Base-by-base conservation (phyloP, 352 stramenopile species). In the Globisporangium nagaii region DNA sequence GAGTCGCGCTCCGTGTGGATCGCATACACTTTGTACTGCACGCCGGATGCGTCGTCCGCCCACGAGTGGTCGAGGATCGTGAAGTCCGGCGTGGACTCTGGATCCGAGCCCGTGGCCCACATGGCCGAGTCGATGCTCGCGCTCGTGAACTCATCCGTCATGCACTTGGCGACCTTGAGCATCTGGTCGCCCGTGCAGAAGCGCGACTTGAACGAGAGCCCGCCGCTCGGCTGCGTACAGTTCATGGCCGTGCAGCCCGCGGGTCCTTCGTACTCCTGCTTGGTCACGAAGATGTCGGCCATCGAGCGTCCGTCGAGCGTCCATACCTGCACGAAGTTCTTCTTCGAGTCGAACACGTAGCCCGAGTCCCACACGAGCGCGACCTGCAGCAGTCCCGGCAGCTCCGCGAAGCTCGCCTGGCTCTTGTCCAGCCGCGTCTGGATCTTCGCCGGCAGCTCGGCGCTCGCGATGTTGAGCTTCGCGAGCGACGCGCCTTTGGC, bases 321-420 rank as follows among this genome's bases (percentile, higher is more conserved):
- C 37, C 71, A 60, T 10, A 79, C 56, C 22, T 45, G 48, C 25
- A 58, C 56, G 27, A 70, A 66, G n/a, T n/a, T n/a, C n/a, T n/a
- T n/a, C 20, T 45, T 55, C 11, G 17, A 25, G 4, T 59, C 28
- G 20, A 66, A 32, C 22, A 60, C 60, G 37, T 66, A 81, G 1
- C 71, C 71, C 10, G 66, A 64, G 57, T 78, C 66, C 71, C 71
- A 78, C 6, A 78, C 30, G 4, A 78, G 35, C 17, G 71, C 62
- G 11, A 60, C 65, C 51, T 78, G 71, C 10, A 77, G 58, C 24
- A 71, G 54, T 19, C 43, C 31, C 19, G 55, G 56, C n/a, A 68
- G 44, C 27, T 46, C 28, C 9, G 27, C n/a, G 54, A 61, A 41
- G 46, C 44, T 54, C 35, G 31, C n/a, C n/a, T 31, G 37, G 19